phyloP scores from a whole-genome alignment of 768 basidiomycete species.

The Asterophora lycoperdoides region DNA sequence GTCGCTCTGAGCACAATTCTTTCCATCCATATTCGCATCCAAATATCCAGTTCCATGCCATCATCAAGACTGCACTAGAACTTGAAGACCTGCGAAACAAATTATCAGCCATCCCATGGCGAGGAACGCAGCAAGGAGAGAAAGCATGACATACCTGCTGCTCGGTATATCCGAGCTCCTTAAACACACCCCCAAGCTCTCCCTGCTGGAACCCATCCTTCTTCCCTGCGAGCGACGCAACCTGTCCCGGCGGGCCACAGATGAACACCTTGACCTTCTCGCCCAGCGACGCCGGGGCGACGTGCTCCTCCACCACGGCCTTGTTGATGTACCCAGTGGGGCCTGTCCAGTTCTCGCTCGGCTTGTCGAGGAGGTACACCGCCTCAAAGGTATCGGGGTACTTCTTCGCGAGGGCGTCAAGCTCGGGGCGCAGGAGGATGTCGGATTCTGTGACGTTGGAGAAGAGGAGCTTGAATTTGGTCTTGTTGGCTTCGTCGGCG shows the following conservation, averaged over 20 bases:
- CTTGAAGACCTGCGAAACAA: constrained; percentile 34
- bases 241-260: constrained; percentile 91
- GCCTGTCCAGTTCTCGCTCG: constrained; percentile 53
- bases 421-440: constrained; percentile 79
- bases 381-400: constrained; percentile 72
- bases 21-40: neutral
- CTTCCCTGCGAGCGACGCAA: constrained; percentile 83
- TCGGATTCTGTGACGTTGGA: constrained; percentile 88
- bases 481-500: constrained; percentile 74
- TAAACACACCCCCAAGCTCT: constrained; percentile 73
- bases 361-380: constrained; percentile 84
- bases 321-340: constrained; percentile 69
- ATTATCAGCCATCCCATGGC: neutral
- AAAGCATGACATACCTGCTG: constrained; percentile 85
- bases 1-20: no score
- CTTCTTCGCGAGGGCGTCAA: constrained; percentile 65
- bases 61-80: constrained; percentile 26
- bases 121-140: neutral
- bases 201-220: constrained; percentile 91
- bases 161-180: constrained; percentile 79
- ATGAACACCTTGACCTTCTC: constrained; percentile 88
- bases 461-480: constrained; percentile 91
- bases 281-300: constrained; percentile 56
- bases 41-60: neutral
- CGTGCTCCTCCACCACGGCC: constrained; percentile 69